A percentile compares a stretch with the other conserved stretches of the same genome.
These are phyloP conservation scores for Cercospora nicotianae DNA, from an alignment of 2,329 filamentous ascomycete species.

Conservation along the genomic window DNA sequence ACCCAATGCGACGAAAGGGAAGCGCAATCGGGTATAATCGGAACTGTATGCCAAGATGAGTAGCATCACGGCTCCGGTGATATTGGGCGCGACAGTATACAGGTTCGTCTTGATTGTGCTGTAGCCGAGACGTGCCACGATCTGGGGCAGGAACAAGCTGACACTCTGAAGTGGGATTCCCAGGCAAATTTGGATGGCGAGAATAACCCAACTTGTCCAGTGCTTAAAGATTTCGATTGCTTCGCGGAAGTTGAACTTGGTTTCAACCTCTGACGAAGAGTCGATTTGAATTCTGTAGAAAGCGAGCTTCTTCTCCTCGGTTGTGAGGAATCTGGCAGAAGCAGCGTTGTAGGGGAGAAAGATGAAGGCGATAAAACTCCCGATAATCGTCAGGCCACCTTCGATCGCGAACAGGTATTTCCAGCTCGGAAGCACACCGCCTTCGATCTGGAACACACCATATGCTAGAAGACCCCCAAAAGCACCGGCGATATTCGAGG, in stretches of 20 bases:
- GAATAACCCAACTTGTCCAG: conserved; percentile 55
- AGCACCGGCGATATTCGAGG: conserved; percentile 70
- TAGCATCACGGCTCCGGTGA: conserved; percentile 70
- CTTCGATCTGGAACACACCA: conserved; percentile 60
- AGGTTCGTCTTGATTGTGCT: conserved; percentile 68
- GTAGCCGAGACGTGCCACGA: conserved; percentile 56
- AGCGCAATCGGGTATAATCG: conserved; percentile 65
- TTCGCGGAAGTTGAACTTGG: conserved; percentile 55
- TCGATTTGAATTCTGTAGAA: conserved; percentile 75
- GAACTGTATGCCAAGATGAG: conserved; percentile 70
- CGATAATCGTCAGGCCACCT: conserved; percentile 58
- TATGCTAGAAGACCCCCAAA: conserved; percentile 62
- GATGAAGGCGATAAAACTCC: conserved; percentile 63
- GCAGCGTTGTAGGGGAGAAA: conserved; percentile 67
- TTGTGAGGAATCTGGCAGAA: conserved; percentile 64
- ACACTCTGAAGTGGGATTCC: conserved; percentile 61
- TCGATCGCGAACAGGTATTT: conserved; percentile 66
- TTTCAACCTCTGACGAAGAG: conserved; percentile 64
- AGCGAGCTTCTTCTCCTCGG: conserved; percentile 67
- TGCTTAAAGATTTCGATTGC: conserved; percentile 56
- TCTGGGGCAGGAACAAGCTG: conserved; percentile 59
- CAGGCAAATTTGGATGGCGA: conserved; percentile 59
- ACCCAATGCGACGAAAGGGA: conserved; percentile 72
- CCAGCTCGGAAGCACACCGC: conserved; percentile 56
- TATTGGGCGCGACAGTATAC: conserved; percentile 78